phyloP scores from a whole-genome alignment of 148 eudicot species.

The Camellia lanceoleosa region DNA sequence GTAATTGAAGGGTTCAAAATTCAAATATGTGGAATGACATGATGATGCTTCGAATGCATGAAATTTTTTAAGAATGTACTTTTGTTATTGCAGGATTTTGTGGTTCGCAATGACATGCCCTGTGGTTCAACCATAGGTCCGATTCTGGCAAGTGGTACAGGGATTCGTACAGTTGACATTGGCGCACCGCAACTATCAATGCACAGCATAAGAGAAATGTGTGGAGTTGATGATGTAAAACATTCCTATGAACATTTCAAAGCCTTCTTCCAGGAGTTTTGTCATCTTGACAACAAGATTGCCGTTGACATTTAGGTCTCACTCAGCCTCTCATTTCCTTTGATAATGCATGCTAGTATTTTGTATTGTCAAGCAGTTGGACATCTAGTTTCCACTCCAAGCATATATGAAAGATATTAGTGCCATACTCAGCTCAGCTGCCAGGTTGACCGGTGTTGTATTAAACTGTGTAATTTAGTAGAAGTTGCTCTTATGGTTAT shows the following conservation, averaged over 20 bases:
- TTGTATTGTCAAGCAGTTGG: background rate
- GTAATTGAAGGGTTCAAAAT: background rate
- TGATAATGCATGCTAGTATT: background rate
- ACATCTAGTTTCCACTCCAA: too few species aligned
- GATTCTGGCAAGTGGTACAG: slow-evolving; percentile 92
- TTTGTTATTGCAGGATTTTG: slow-evolving; percentile 62
- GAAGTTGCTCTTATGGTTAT: background rate
- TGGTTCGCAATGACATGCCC: slow-evolving; percentile 86
- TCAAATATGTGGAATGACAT: too few species aligned
- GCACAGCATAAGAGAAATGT: slow-evolving; percentile 99
- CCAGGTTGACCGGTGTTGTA: background rate
- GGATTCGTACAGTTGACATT: slow-evolving; percentile 91
- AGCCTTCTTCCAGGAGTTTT: slow-evolving; percentile 70
- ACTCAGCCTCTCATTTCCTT: background rate
- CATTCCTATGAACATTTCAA: slow-evolving; percentile 81
- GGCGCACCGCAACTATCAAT: slow-evolving; percentile 95
- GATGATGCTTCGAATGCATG: background rate
- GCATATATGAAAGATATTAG: too few species aligned
- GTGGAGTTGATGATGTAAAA: slow-evolving; percentile 88
- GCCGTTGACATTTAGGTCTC: slow-evolving; percentile 49
- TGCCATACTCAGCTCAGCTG: too few species aligned
- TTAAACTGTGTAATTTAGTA: background rate
- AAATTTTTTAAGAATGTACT: background rate
- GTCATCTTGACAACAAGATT: slow-evolving; percentile 68
- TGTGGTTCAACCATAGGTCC: slow-evolving; percentile 99